Conservation (phyloP, 495 filamentous ascomycete genomes). For the Usnea hakonensis region DNA sequence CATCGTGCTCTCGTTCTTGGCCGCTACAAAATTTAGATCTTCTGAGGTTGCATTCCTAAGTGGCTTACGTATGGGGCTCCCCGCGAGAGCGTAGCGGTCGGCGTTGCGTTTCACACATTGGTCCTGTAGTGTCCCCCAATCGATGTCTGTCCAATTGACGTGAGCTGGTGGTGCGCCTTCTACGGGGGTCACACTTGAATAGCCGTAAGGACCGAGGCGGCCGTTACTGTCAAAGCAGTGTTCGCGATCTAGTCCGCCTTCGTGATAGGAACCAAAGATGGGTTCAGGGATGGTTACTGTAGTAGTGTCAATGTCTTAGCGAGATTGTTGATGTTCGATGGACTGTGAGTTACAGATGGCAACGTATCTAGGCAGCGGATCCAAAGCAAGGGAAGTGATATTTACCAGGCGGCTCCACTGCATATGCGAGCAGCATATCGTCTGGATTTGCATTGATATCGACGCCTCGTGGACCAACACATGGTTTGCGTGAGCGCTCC, state of each 20-base stretch:
- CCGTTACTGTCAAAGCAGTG: slow-evolving; percentile 46
- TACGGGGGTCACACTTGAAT: neutral
- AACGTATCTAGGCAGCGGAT: neutral
- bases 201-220: slow-evolving; percentile 19
- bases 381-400: neutral
- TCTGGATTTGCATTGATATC: neutral
- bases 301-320: neutral
- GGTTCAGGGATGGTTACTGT: slow-evolving; percentile 30
- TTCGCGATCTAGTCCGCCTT: slow-evolving; percentile 36
- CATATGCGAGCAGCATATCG: slow-evolving; percentile 3
- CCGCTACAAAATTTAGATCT: neutral
- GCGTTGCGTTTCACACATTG: neutral
- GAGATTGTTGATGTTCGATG: neutral
- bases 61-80: neutral
- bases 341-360: too few species aligned
- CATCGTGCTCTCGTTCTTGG: neutral
- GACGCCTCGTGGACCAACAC: slow-evolving; percentile 8
- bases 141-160: neutral
- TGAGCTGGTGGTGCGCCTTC: neutral
- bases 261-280: slow-evolving; percentile 40
- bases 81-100: neutral
- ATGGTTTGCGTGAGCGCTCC: neutral
- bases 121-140: neutral
- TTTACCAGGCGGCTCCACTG: neutral
- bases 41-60: neutral